Conservation (phyloP, 331 rosid genomes). For the Prunus yedoensis region DNA sequence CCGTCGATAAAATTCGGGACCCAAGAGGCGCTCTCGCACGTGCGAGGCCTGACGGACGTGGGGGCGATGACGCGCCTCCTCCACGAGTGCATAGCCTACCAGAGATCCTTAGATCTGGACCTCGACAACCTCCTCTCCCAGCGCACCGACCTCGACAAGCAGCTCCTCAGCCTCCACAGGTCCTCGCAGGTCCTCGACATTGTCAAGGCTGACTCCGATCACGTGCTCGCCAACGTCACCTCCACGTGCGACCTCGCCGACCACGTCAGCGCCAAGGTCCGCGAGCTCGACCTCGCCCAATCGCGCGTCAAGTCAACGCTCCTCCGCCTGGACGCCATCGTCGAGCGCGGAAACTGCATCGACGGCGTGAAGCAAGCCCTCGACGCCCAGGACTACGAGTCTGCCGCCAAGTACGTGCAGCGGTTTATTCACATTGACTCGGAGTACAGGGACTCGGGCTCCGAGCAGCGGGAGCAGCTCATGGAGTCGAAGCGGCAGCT, state of each 20-base stretch:
- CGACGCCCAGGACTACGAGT: slow-evolving; percentile 64
- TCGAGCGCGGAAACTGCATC: slow-evolving; percentile 70
- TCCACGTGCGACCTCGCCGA: slow-evolving; percentile 92
- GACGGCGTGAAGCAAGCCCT: slow-evolving; percentile 75
- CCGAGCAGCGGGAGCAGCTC: slow-evolving; percentile 77
- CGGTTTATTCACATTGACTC: slow-evolving; percentile 71
- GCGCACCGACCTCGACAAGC: slow-evolving; percentile 74
- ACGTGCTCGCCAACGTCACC: slow-evolving; percentile 61
- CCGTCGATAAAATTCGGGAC: slow-evolving; percentile 59
- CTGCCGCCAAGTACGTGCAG: slow-evolving; percentile 60
- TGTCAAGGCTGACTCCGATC: slow-evolving; percentile 65
- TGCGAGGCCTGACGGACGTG: slow-evolving; percentile 73
- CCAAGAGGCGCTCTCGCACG: slow-evolving; percentile 53
- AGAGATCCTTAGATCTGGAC: slow-evolving; percentile 64
- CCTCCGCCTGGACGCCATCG: slow-evolving; percentile 82
- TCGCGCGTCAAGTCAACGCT: slow-evolving; percentile 85
- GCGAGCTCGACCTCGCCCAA: slow-evolving; percentile 90
- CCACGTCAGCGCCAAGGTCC: slow-evolving; percentile 77
- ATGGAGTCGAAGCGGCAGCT: slow-evolving; percentile 61
- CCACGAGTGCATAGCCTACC: slow-evolving; percentile 90
- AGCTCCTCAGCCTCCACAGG: slow-evolving; percentile 61
- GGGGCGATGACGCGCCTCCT: slow-evolving; percentile 90
- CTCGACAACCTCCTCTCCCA: slow-evolving; percentile 75
- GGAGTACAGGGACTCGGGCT: slow-evolving; percentile 65
- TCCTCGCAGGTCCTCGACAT: slow-evolving; percentile 73